A percentile compares a stretch with the other conserved stretches of the same genome.
These are phyloP conservation scores for Simplicillium aogashimaense DNA, from an alignment of 2,329 filamentous ascomycete species.

Conservation along the genomic window DNA sequence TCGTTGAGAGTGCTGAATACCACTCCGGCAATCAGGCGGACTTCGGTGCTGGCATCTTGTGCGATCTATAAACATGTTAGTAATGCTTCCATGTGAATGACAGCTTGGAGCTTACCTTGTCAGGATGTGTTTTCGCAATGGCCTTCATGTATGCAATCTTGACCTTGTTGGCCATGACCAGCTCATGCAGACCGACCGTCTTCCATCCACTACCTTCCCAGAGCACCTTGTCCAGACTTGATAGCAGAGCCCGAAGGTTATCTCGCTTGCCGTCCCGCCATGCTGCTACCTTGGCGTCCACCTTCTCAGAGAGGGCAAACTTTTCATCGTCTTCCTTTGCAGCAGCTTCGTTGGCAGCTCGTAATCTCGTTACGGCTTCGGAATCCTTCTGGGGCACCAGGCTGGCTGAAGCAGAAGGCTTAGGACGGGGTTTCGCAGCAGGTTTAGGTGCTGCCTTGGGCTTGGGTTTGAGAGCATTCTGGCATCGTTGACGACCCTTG, in stretches of 20 bases:
- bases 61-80: constrained; percentile 36
- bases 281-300: constrained; percentile 65
- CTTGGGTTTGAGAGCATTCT: constrained; percentile 71
- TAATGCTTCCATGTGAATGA: constrained; percentile 6
- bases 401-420: constrained; percentile 27
- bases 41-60: constrained; percentile 54
- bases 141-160: constrained; percentile 99
- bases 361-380: constrained; percentile 72
- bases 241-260: constrained; percentile 79
- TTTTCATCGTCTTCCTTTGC: constrained; percentile 87
- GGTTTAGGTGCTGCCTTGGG: constrained; percentile 36
- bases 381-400: constrained; percentile 42
- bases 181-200: constrained; percentile 86
- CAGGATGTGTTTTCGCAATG: constrained; percentile 95
- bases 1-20: constrained; percentile 63
- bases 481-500: constrained; percentile 79
- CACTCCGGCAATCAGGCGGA: constrained; percentile 53
- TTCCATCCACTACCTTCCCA: constrained; percentile 95
- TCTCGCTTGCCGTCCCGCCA: constrained; percentile 92
- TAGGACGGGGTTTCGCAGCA: constrained; percentile 33
- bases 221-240: constrained; percentile 77
- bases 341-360: constrained; percentile 75
- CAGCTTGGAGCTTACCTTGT: constrained; percentile 63
- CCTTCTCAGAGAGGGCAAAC: constrained; percentile 75
- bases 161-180: constrained; percentile 88